A percentile compares a stretch with the other conserved stretches of the same genome.
phyloP scores from a whole-genome alignment of 768 basidiomycete species.

The Lyophyllum semitale region DNA sequence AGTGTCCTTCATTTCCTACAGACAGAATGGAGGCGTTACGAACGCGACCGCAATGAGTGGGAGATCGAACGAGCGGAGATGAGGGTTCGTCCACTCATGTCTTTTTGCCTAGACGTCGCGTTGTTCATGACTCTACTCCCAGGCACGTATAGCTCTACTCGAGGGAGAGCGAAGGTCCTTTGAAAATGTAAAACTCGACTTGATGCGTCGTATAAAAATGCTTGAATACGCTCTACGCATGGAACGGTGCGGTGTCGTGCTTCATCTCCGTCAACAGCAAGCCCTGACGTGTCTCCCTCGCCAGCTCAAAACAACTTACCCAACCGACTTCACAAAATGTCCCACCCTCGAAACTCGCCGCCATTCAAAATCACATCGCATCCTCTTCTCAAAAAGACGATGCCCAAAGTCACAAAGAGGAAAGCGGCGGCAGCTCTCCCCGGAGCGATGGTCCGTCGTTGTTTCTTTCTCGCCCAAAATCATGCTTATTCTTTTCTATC shows the following conservation, averaged over 20 bases:
- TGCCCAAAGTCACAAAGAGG: slow-evolving; percentile 71
- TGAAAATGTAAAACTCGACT: slow-evolving; percentile 94
- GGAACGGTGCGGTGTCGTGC: slow-evolving; percentile 72
- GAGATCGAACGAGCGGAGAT: slow-evolving; percentile 99
- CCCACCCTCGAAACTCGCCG: slow-evolving; percentile 65
- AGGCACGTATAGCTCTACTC: slow-evolving; percentile 96
- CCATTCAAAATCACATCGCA: slow-evolving; percentile 56
- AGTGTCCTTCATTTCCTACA: slow-evolving; percentile 96
- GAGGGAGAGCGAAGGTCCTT: slow-evolving; percentile 97
- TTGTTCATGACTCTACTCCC: slow-evolving; percentile 27
- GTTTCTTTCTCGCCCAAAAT: slow-evolving; percentile 4
- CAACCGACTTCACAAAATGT: slow-evolving; percentile 59
- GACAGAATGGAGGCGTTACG: slow-evolving; percentile 97
- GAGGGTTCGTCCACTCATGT: slow-evolving; percentile 66
- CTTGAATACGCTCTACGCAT: slow-evolving; percentile 95
- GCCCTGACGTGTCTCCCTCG: slow-evolving; percentile 37
- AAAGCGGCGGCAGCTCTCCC: slow-evolving; percentile 80
- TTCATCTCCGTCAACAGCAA: slow-evolving; percentile 11
- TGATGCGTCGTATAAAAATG: slow-evolving; percentile 98
- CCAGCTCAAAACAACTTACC: slow-evolving; percentile 79
- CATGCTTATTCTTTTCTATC: slow-evolving; percentile 12
- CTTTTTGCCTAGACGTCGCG: slow-evolving; percentile 23
- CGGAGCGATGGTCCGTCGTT: slow-evolving; percentile 70
- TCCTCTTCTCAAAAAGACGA: slow-evolving; percentile 70
- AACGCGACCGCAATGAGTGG: slow-evolving; percentile 99